Percentiles rank a stretch among this genome's conserved stretches.
Conservation (phyloP, 768 basidiomycete species). For the Holtermanniella nyarrowii region DNA sequence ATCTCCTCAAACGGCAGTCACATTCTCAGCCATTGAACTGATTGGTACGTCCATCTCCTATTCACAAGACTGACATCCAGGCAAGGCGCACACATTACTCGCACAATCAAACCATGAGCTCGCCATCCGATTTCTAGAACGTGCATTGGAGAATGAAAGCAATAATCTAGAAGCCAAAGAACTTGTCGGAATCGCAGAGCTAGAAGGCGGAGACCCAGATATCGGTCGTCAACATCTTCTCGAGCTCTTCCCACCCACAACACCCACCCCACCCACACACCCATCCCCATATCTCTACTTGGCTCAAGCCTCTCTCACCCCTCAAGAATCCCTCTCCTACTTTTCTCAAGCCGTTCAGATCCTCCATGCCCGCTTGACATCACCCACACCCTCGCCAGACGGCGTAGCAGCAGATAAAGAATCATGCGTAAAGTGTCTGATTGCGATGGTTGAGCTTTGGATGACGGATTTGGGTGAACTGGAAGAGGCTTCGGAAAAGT, state of each 20-base stretch:
- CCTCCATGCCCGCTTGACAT: neutral
- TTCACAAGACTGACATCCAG: conserved; percentile 14
- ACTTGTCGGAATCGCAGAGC: conserved; percentile 64
- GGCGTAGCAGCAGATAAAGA: conserved; percentile 48
- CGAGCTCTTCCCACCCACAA: conserved; percentile 49
- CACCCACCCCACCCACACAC: conserved; percentile 42
- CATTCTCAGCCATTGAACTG: conserved; percentile 1
- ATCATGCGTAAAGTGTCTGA: conserved; percentile 65
- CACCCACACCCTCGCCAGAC: conserved; percentile 2
- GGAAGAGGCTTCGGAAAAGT: conserved; percentile 67
- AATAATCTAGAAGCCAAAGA: conserved; percentile 61
- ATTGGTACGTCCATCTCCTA: conserved; percentile 1
- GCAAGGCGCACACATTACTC: conserved; percentile 71
- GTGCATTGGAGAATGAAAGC: conserved; percentile 58
- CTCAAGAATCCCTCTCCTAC: conserved; percentile 59
- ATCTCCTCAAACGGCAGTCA: too few species aligned
- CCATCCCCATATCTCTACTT: conserved; percentile 80
- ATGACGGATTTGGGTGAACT: conserved; percentile 92
- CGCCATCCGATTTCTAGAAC: conserved; percentile 59
- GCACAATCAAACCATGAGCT: conserved; percentile 76
- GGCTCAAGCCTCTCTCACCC: conserved; percentile 72
- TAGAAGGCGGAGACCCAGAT: conserved; percentile 69
- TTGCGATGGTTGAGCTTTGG: conserved; percentile 91
- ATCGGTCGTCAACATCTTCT: conserved; percentile 60
- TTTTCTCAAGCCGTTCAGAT: conserved; percentile 52